A percentile compares a stretch with the other conserved stretches of the same genome.
Evolutionary conservation across 2,329 filamentous ascomycete genomes (phyloP).

Genomic region (Myotisia sp.): DNA sequence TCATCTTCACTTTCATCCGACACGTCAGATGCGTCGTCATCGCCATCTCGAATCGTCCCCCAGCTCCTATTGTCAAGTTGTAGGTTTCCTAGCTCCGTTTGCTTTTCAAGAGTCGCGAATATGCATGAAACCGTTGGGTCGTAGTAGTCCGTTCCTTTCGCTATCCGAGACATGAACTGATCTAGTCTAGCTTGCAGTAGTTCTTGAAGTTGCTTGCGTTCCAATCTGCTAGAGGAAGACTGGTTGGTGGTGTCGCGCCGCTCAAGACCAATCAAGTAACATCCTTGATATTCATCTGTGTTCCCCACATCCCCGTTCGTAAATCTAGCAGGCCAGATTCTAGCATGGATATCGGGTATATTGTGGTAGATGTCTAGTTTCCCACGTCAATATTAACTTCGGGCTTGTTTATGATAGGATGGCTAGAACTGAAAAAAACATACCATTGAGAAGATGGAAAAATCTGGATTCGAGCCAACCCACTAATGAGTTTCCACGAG

Average conservation of each 20-base stretch:
- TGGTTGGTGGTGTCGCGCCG: slow-evolving; percentile 8
- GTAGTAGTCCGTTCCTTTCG: slow-evolving; percentile 23
- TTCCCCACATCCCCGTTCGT: slow-evolving; percentile 16
- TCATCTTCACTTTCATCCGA: slow-evolving; percentile 9
- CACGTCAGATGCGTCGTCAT: slow-evolving; percentile 7
- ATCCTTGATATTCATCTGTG: slow-evolving; percentile 41
- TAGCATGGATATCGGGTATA: slow-evolving; percentile 37
- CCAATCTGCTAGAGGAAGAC: slow-evolving; percentile 18
- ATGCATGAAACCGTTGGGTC: slow-evolving; percentile 24
- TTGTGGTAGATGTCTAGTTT: slow-evolving; percentile 43
- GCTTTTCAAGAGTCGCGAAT: slow-evolving; percentile 19
- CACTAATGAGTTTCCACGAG: slow-evolving; percentile 42
- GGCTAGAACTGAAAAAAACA: slow-evolving; percentile 18
- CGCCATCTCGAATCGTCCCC: slow-evolving; percentile 7
- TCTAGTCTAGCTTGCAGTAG: slow-evolving; percentile 28
- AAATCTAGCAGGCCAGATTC: slow-evolving; percentile 52
- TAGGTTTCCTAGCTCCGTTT: slow-evolving; percentile 10
- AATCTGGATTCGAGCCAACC: slow-evolving; percentile 52
- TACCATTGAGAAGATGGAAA: slow-evolving; percentile 44
- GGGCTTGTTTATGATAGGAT: not conserved
- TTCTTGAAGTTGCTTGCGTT: slow-evolving; percentile 30
- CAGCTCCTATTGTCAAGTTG: slow-evolving; percentile 12
- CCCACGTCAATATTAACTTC: slow-evolving; percentile 4
- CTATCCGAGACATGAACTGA: slow-evolving; percentile 23
- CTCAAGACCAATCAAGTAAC: slow-evolving; percentile 47